phyloP scores from a whole-genome alignment of 345 rosid genomes.

The Melastoma malabathricum region DNA sequence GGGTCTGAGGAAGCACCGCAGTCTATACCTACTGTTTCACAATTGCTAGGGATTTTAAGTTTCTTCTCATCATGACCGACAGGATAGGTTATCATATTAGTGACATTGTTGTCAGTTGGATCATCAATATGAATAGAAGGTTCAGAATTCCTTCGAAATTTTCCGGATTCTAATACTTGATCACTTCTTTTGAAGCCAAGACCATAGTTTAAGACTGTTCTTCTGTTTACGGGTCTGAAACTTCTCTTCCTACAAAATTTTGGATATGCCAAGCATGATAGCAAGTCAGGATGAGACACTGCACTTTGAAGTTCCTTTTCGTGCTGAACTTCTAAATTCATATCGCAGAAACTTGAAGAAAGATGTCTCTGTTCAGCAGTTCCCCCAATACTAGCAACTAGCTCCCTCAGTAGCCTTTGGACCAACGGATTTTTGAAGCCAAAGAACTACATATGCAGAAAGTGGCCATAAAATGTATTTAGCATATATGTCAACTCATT shows the following conservation, averaged over 20 bases:
- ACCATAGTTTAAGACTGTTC: slow-evolving; percentile 12
- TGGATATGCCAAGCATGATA: slow-evolving; percentile 22
- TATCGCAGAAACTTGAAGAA: slow-evolving; percentile 29
- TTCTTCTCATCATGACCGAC: slow-evolving; percentile 7
- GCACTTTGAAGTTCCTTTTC: slow-evolving; percentile 14
- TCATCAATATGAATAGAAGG: no score
- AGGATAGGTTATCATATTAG: no score
- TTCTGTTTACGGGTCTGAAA: slow-evolving; percentile 18
- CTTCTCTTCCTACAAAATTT: slow-evolving; percentile 46
- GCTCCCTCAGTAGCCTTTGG: slow-evolving; percentile 77
- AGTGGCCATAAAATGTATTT: slow-evolving; percentile 8
- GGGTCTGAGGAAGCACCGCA: slow-evolving; percentile 15
- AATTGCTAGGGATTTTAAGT: slow-evolving; percentile 3
- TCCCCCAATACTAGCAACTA: slow-evolving; percentile 50
- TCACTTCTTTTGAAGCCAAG: slow-evolving; percentile 25
- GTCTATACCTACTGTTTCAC: slow-evolving; percentile 11
- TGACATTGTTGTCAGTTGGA: no score
- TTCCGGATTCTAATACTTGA: slow-evolving; percentile 11
- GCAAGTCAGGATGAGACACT: slow-evolving; percentile 22
- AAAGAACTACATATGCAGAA: slow-evolving; percentile 48
- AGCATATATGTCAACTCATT: background rate
- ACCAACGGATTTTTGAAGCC: slow-evolving; percentile 74
- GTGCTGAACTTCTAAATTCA: slow-evolving; percentile 15
- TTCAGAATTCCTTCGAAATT: no score
- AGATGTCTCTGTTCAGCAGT: slow-evolving; percentile 22